These are phyloP conservation scores for Lasiosphaeria hispida DNA, from an alignment of 495 filamentous ascomycete species.

Conservation along the genomic window DNA sequence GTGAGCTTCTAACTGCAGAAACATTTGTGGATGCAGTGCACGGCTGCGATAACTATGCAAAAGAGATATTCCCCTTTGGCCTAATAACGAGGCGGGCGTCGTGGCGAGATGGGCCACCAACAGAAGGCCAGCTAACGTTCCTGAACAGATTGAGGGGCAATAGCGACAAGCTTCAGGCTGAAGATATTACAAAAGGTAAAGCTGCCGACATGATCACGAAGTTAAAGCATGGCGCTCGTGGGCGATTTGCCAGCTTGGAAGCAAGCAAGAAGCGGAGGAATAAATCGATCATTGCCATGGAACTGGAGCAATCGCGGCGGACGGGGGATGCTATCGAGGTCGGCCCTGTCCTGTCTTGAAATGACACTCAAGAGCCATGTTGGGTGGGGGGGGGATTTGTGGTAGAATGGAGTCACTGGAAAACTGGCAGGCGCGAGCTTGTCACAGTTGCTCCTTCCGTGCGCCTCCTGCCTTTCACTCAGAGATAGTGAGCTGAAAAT, in stretches of 20 bases:
- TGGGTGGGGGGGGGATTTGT: background rate
- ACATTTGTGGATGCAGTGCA: constrained; percentile 72
- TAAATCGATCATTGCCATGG: constrained; percentile 39
- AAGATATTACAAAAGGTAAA: constrained; percentile 70
- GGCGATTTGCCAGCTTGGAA: constrained; percentile 57
- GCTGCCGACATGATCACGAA: constrained; percentile 94
- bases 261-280: constrained; percentile 47
- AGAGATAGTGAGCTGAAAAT: background rate
- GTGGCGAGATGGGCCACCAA: constrained; percentile 70
- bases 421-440: too few relatives aligned
- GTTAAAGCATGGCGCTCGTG: constrained; percentile 75
- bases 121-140: constrained; percentile 64
- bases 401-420: background rate
- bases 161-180: constrained; percentile 45
- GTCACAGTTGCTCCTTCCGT: background rate
- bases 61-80: constrained; percentile 54
- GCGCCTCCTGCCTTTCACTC: background rate
- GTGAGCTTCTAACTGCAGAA: constrained; percentile 55
- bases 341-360: constrained; percentile 48
- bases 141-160: constrained; percentile 64
- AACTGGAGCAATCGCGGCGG: constrained; percentile 41
- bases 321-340: constrained; percentile 59
- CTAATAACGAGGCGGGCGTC: constrained; percentile 56
- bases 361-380: background rate
- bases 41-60: constrained; percentile 78